phyloP scores from a whole-genome alignment of 2,329 filamentous ascomycete species.

The Pseudogymnoascus sp. region DNA sequence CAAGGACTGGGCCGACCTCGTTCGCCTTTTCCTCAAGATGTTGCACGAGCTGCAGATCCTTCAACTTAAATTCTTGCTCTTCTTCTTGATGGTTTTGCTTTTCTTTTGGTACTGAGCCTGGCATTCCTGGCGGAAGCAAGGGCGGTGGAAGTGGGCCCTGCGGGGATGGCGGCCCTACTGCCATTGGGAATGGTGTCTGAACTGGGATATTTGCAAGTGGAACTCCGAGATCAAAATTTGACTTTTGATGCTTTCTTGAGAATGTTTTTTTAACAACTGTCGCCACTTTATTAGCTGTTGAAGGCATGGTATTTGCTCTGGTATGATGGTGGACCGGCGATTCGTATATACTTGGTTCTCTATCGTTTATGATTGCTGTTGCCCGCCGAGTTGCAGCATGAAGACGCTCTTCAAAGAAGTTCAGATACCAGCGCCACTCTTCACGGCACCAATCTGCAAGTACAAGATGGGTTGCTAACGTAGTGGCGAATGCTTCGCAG shows the following conservation, averaged over 20 bases:
- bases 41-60: constrained; percentile 29
- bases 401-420: constrained; percentile 28
- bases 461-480: constrained; percentile 30
- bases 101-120: too few species aligned
- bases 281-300: too few species aligned
- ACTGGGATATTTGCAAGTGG: too few species aligned
- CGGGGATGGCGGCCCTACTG: background rate
- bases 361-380: too few species aligned
- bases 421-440: constrained; percentile 38
- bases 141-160: background rate
- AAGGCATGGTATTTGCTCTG: too few species aligned
- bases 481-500: constrained; percentile 17
- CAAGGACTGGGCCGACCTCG: constrained; percentile 28
- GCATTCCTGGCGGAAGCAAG: background rate
- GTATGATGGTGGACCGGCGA: too few species aligned
- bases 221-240: too few species aligned
- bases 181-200: too few species aligned
- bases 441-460: constrained; percentile 32
- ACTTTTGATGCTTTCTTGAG: too few species aligned
- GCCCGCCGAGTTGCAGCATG: constrained; percentile 16
- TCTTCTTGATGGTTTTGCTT: background rate
- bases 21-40: constrained; percentile 32
- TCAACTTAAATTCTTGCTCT: constrained; percentile 23
- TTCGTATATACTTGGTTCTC: too few species aligned
- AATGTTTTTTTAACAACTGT: too few species aligned